Percentiles rank a stretch among this genome's conserved stretches.
These are phyloP conservation scores for Alloteropsis semialata DNA, from an alignment of 176 grass and related monocot genomes.

Conservation along the genomic window DNA sequence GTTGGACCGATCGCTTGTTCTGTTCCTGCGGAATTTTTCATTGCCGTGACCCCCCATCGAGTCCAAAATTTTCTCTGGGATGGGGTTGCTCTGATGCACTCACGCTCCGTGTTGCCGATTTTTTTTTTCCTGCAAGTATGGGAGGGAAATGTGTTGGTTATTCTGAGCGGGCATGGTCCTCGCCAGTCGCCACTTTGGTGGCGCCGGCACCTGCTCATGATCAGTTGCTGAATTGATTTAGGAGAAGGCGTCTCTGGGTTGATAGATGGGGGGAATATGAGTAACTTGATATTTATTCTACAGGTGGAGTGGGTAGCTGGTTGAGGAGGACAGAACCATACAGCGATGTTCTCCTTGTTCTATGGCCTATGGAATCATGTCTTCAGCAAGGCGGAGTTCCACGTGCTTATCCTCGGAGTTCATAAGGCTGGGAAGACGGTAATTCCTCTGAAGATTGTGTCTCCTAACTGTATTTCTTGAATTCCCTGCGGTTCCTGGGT, in stretches of 20 bases:
- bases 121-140: not conserved
- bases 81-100: not conserved
- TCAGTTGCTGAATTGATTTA: not conserved
- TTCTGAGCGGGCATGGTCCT: not conserved
- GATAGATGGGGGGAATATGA: not conserved
- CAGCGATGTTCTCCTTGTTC: constrained; percentile 93
- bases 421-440: constrained; percentile 98
- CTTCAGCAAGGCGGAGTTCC: constrained; percentile 98
- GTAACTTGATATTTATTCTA: not conserved
- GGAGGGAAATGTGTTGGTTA: not conserved
- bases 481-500: not conserved
- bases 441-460: constrained; percentile 32
- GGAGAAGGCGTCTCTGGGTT: not conserved
- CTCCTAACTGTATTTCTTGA: too few relatives aligned
- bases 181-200: not conserved
- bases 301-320: constrained; percentile 27
- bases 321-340: not conserved
- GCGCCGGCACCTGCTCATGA: not conserved
- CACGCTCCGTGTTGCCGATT: not conserved
- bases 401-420: constrained; percentile 91
- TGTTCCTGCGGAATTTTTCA: not conserved
- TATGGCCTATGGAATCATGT: constrained; percentile 92
- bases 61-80: not conserved
- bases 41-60: not conserved
- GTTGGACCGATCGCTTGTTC: not conserved